Percentiles rank a stretch among this genome's conserved stretches.
Evolutionary conservation across 192 early-diverging fungal genomes (phyloP).

Genomic region (Coemansia sp.): DNA sequence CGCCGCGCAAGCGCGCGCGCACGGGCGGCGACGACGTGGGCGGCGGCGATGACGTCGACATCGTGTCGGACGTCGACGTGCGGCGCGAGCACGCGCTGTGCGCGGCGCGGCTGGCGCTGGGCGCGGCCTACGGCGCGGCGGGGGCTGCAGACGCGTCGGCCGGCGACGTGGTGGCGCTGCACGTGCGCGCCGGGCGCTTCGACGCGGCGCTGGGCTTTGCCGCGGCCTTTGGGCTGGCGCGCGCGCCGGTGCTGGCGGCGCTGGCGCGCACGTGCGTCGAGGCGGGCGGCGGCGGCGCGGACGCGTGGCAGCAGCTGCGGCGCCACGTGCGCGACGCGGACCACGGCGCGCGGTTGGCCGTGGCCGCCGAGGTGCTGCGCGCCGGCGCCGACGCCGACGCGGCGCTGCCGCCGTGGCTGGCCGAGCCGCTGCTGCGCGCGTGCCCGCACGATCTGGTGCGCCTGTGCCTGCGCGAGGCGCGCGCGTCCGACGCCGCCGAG

Average conservation of each 20-base stretch:
- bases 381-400: slow-evolving; percentile 21
- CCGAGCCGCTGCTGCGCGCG: slow-evolving; percentile 18
- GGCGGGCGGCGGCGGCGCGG: slow-evolving; percentile 17
- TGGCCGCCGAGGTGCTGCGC: slow-evolving; percentile 21
- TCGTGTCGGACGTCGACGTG: slow-evolving; percentile 42
- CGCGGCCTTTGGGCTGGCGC: slow-evolving; percentile 16
- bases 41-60: slow-evolving; percentile 20
- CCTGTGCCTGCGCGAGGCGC: slow-evolving; percentile 33
- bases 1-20: background rate
- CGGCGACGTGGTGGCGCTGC: slow-evolving; percentile 36
- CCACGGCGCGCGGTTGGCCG: slow-evolving; percentile 34
- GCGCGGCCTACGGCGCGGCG: slow-evolving; percentile 17
- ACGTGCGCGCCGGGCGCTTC: slow-evolving; percentile 41
- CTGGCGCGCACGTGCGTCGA: slow-evolving; percentile 35
- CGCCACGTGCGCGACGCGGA: too few species aligned
- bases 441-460: slow-evolving; percentile 50
- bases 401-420: slow-evolving; percentile 40
- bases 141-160: slow-evolving; percentile 40
- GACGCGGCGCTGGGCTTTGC: slow-evolving; percentile 43
- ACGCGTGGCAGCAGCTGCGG: slow-evolving; percentile 44
- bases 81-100: slow-evolving; percentile 45
- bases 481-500: slow-evolving; percentile 33
- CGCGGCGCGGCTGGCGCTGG: slow-evolving; percentile 38
- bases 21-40: background rate
- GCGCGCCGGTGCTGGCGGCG: slow-evolving; percentile 22